phyloP scores from a whole-genome alignment of 2,329 filamentous ascomycete species.

The Dactylellina drechsleri region DNA sequence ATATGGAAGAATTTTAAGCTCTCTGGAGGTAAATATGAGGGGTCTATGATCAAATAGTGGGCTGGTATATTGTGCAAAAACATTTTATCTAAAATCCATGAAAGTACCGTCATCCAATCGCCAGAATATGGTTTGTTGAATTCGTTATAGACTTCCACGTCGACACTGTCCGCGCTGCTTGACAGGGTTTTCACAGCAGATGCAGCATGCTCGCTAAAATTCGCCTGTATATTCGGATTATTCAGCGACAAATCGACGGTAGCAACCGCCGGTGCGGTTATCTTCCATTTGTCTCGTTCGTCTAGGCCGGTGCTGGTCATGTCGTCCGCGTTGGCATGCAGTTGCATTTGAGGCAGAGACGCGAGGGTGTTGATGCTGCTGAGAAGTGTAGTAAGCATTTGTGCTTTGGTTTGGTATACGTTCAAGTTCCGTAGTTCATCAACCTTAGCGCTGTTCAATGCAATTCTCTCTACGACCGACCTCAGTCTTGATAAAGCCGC shows the following conservation, averaged over 20 bases:
- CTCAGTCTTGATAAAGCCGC: constrained; percentile 56
- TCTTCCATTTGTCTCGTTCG: too few relatives aligned
- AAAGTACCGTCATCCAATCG: constrained; percentile 62
- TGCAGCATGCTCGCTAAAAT: neutral
- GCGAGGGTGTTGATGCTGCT: too few relatives aligned
- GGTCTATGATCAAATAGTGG: constrained; percentile 63
- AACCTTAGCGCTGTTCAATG: too few relatives aligned
- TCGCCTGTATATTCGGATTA: neutral
- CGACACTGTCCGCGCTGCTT: neutral
- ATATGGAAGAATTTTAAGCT: constrained; percentile 64
- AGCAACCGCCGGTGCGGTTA: too few relatives aligned
- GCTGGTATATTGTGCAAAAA: constrained; percentile 62
- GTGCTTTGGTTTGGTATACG: too few relatives aligned
- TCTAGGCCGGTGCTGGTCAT: too few relatives aligned
- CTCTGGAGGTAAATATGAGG: constrained; percentile 61
- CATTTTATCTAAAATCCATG: constrained; percentile 62
- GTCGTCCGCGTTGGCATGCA: too few relatives aligned
- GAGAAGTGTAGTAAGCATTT: too few relatives aligned
- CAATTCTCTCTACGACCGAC: too few relatives aligned
- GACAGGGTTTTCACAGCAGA: neutral
- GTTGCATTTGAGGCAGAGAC: too few relatives aligned
- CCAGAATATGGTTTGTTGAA: constrained; percentile 59
- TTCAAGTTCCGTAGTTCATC: too few relatives aligned
- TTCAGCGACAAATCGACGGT: neutral
- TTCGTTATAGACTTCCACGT: constrained; percentile 60